Conservation (phyloP, 1,139 yeast genomes). For the Kodamaea ohmeri region DNA sequence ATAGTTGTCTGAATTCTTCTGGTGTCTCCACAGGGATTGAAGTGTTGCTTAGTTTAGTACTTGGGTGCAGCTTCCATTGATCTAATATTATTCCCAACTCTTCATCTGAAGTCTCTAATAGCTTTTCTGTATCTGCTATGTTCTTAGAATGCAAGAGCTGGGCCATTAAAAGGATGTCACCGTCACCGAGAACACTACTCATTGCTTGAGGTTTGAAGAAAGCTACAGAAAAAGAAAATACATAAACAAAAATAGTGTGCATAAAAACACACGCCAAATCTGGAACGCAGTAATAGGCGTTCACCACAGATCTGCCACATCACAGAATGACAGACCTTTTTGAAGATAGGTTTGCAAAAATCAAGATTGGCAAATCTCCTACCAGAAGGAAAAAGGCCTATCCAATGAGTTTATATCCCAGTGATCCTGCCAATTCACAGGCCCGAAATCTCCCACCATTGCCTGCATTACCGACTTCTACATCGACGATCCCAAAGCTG, state of each 20-base stretch:
- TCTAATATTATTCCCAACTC: constrained; percentile 15
- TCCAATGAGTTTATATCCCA: constrained; percentile 24
- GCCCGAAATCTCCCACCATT: constrained; percentile 9
- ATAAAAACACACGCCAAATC: neutral
- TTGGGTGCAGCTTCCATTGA: constrained; percentile 22
- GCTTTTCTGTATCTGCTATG: constrained; percentile 17
- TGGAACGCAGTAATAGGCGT: neutral
- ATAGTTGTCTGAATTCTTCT: constrained; percentile 16
- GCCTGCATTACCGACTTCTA: constrained; percentile 10
- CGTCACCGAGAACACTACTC: constrained; percentile 14
- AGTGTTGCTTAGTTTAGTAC: constrained; percentile 16
- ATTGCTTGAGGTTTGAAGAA: neutral
- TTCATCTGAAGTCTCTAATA: constrained; percentile 11
- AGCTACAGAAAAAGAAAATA: constrained; percentile 2
- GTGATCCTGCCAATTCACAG: neutral
- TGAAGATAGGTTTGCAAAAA: constrained; percentile 30
- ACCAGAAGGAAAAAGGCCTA: constrained; percentile 22
- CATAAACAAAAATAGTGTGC: constrained; percentile 5
- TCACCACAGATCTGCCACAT: neutral
- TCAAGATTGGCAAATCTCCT: constrained; percentile 23
- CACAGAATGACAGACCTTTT: constrained; percentile 15
- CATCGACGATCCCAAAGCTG: neutral
- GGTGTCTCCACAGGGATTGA: constrained; percentile 13
- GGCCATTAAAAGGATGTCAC: constrained; percentile 23
- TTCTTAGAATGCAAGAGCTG: constrained; percentile 24